Percentiles rank a stretch among this genome's conserved stretches.
These are phyloP conservation scores for Chytriomyces confervae DNA, from an alignment of 192 early-diverging fungal genomes.

Conservation along the genomic window DNA sequence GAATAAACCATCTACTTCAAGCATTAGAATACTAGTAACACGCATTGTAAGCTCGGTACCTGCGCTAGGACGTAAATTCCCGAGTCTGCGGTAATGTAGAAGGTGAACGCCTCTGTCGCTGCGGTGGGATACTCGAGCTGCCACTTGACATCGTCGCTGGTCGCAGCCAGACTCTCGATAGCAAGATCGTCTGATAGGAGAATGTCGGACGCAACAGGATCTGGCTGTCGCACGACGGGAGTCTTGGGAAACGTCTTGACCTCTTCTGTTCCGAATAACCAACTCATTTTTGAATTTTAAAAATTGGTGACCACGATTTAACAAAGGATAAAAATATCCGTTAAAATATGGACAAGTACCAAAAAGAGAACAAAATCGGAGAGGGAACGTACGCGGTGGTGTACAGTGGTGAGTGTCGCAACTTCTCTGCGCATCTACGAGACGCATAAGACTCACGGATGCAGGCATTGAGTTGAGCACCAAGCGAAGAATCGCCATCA, in stretches of 20 bases:
- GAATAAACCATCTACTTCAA: conserved; percentile 70
- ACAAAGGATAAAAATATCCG: background rate
- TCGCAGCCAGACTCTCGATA: background rate
- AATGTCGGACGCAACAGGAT: background rate
- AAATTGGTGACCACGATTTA: background rate
- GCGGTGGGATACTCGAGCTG: conserved; percentile 36
- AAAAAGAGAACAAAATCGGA: conserved; percentile 88
- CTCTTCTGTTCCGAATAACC: background rate
- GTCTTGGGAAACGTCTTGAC: background rate
- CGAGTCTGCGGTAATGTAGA: conserved; percentile 76
- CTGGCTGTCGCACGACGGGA: conserved; percentile 5
- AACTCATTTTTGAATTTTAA: background rate
- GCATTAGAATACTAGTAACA: background rate
- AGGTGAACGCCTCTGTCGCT: conserved; percentile 88
- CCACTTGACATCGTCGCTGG: conserved; percentile 46
- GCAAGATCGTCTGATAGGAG: background rate
- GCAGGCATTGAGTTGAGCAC: conserved; percentile 64
- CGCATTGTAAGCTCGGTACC: conserved; percentile 43
- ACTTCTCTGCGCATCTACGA: background rate
- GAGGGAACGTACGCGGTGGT: conserved; percentile 98
- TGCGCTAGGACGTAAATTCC: conserved; percentile 87
- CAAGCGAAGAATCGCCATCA: conserved; percentile 85
- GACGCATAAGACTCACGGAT: background rate
- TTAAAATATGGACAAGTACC: conserved; percentile 54
- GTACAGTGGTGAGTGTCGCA: conserved; percentile 64